Base-by-base conservation (phyloP, 2,329 filamentous ascomycete species). In the Ceratocystis alfenasii region DNA sequence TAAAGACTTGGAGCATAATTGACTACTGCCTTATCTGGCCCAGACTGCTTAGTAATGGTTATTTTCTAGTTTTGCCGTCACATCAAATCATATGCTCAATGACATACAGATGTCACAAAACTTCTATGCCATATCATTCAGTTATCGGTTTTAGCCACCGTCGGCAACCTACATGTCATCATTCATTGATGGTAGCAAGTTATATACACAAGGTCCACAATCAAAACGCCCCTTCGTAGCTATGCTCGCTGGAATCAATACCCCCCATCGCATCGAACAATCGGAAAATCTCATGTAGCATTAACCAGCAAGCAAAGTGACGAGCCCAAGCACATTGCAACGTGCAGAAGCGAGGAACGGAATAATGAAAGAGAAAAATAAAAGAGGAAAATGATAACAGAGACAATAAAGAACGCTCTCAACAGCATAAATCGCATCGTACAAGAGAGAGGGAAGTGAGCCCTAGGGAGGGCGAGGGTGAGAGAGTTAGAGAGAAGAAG, bases 141-240 rank as follows among this genome's bases (percentile, higher is more conserved):
- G n/a, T 15, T 22, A 48, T 63, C 66, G 66, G 66, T 67, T 67
- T 67, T 67, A 67, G 66, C 66, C 66, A 67, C 66, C 66, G 66
- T 65, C 66, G 44, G 66, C 66, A 67, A 67, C 63, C 45, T 59
- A 46, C 36, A 64, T 33, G n/a, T 17, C 36, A 55, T 55, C 25
- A 44, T 61, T 48, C 5, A 44, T 41, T 48, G 66, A 67, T 61
- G 44, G 22, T 63, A 55, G 25, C 30, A 48, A 46, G 63, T 60
- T 67, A 65, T 65, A 63, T 67, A 67, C 66, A 50, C 66, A 50
- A 30, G n/a, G 15, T 59, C 28, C 53, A 59, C 33, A 59, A 36
- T n/a, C 53, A 59, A n/a, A 17, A 30, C 25, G 28, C 12, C 25
- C 36, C 6, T 30, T 59, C 25, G 22, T 59, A 17, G 28, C 33